phyloP scores from a whole-genome alignment of 768 basidiomycete species.

The Omphalotus guepiniiformis region DNA sequence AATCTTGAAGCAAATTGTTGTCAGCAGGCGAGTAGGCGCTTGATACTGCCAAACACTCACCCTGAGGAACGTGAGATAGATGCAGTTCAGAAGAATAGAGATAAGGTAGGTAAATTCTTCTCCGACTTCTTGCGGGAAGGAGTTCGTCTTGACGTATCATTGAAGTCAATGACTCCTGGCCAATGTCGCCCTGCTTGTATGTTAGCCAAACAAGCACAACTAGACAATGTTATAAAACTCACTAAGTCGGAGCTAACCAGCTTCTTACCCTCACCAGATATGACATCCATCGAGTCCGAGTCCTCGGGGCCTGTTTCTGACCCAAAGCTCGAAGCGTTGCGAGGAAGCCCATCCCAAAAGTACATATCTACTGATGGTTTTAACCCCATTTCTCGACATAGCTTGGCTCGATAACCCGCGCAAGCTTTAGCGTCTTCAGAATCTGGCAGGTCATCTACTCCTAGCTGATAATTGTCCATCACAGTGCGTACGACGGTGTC shows the following conservation, averaged over 20 bases:
- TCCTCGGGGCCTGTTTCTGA: not conserved
- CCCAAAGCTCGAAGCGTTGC: not conserved
- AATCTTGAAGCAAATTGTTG: constrained; percentile 35
- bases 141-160: constrained; percentile 77
- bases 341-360: constrained; percentile 4
- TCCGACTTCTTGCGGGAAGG: constrained; percentile 50
- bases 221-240: constrained; percentile 3
- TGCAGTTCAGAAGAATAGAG: constrained; percentile 30
- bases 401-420: constrained; percentile 39
- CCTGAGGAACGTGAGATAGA: constrained; percentile 54
- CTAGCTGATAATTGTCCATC: constrained; percentile 45
- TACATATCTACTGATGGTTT: constrained; percentile 6
- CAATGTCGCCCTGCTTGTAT: constrained; percentile 52
- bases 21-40: constrained; percentile 7
- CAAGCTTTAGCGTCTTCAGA: constrained; percentile 46
- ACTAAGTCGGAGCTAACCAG: not conserved
- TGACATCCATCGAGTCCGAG: not conserved
- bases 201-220: constrained; percentile 7
- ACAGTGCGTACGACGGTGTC: constrained; percentile 41
- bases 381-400: constrained; percentile 50
- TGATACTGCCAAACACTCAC: constrained; percentile 31
- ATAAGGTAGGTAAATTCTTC: constrained; percentile 47
- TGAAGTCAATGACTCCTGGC: constrained; percentile 65
- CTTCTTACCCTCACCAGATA: not conserved
- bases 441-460: constrained; percentile 52